A percentile compares a stretch with the other conserved stretches of the same genome.
These are phyloP conservation scores for Diaporthe batatas DNA, from an alignment of 2,329 filamentous ascomycete genomes.

Conservation along the genomic window DNA sequence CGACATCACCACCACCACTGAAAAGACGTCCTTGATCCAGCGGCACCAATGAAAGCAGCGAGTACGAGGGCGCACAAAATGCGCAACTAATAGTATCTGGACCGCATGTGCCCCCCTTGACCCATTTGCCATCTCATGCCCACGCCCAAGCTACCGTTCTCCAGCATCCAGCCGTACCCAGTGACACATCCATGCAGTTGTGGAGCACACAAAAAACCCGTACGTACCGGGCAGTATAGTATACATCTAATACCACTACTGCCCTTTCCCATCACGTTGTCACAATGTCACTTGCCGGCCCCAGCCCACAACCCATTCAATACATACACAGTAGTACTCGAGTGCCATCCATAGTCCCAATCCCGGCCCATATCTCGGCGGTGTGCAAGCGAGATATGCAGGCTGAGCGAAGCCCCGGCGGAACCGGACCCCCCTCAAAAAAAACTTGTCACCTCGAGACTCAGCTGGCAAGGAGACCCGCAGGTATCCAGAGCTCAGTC, in stretches of 20 bases:
- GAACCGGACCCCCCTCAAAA: background rate
- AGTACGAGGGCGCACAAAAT: background rate
- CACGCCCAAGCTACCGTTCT: constrained; percentile 20
- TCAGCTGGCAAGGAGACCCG: background rate
- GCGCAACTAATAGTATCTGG: background rate
- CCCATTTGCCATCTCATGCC: background rate
- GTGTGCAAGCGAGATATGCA: constrained; percentile 18
- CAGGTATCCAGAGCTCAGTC: background rate
- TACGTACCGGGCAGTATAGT: background rate
- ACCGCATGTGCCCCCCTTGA: background rate
- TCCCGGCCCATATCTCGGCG: constrained; percentile 26
- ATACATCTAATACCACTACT: background rate
- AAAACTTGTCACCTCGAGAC: background rate
- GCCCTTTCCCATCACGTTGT: constrained; percentile 14
- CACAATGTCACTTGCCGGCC: constrained; percentile 10
- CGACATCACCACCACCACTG: background rate
- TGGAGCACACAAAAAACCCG: constrained; percentile 2
- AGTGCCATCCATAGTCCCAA: background rate
- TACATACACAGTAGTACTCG: too few relatives aligned
- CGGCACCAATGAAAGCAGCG: background rate
- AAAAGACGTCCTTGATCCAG: background rate
- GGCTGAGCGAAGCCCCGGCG: background rate
- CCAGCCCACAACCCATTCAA: background rate
- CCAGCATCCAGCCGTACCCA: constrained; percentile 27
- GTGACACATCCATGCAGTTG: background rate